Evolutionary conservation across 2,329 filamentous ascomycete genomes (phyloP).

Genomic region (Pleoardoris graminearum): DNA sequence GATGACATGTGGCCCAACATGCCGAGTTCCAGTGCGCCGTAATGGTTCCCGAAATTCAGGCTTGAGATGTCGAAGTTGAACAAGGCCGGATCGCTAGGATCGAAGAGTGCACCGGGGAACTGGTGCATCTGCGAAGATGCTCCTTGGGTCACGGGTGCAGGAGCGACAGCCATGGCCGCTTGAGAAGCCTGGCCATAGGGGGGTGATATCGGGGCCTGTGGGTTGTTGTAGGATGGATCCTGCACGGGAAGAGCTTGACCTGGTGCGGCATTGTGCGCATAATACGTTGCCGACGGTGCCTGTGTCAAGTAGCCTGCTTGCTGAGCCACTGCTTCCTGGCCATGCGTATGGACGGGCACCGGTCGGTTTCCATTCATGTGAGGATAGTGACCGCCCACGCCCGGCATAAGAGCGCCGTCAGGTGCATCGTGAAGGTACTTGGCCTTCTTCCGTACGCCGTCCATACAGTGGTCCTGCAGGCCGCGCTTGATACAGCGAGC

Average conservation of each 20-base stretch:
- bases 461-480: slow-evolving; percentile 87
- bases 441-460: slow-evolving; percentile 96
- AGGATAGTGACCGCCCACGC: slow-evolving; percentile 72
- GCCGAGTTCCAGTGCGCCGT: slow-evolving; percentile 91
- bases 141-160: slow-evolving; percentile 47
- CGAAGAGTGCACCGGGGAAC: slow-evolving; percentile 69
- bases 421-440: slow-evolving; percentile 98
- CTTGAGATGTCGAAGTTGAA: slow-evolving; percentile 97
- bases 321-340: slow-evolving; percentile 33
- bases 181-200: slow-evolving; percentile 65
- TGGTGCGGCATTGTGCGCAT: slow-evolving; percentile 45
- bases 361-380: slow-evolving; percentile 54
- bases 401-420: slow-evolving; percentile 84
- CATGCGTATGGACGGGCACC: slow-evolving; percentile 37
- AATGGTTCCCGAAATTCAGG: slow-evolving; percentile 93
- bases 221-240: slow-evolving; percentile 62
- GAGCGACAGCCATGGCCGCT: slow-evolving; percentile 52
- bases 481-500: slow-evolving; percentile 92
- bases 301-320: slow-evolving; percentile 50
- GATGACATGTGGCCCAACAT: slow-evolving; percentile 96
- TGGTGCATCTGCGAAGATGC: slow-evolving; percentile 46
- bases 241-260: slow-evolving; percentile 48
- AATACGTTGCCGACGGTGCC: slow-evolving; percentile 44
- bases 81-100: slow-evolving; percentile 86
- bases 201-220: slow-evolving; percentile 75